These are phyloP conservation scores for Ascochyta fabae DNA, from an alignment of 2,329 filamentous ascomycete genomes.

Conservation along the genomic window DNA sequence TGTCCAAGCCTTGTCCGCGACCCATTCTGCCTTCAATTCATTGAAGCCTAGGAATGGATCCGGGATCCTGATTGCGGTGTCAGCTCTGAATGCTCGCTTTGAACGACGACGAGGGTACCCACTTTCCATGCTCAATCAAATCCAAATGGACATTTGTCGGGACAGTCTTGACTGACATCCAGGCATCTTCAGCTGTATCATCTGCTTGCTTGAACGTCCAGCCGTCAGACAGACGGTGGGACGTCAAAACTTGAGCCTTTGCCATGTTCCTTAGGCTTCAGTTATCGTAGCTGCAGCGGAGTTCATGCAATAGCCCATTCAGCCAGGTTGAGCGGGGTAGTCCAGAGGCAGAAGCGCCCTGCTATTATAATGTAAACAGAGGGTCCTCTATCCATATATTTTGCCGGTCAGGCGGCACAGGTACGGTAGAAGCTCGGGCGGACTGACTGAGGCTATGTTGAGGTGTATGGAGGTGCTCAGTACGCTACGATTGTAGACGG, in stretches of 20 bases:
- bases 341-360: conserved; percentile 1
- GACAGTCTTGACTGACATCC: conserved; percentile 54
- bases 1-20: conserved; percentile 56
- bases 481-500: neutral
- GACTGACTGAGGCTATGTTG: conserved; percentile 4
- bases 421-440: conserved; percentile 11
- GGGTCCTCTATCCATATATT: conserved; percentile 4
- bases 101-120: conserved; percentile 26
- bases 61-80: conserved; percentile 50
- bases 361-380: conserved; percentile 8
- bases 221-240: conserved; percentile 47
- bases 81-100: neutral
- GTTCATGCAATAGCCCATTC: neutral
- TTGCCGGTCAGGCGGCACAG: conserved; percentile 13
- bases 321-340: conserved; percentile 12
- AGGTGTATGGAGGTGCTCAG: conserved; percentile 9
- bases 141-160: conserved; percentile 59
- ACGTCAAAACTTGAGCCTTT: conserved; percentile 28
- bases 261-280: conserved; percentile 30
- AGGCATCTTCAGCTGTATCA: conserved; percentile 48
- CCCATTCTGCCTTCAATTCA: conserved; percentile 58
- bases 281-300: neutral
- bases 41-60: conserved; percentile 60
- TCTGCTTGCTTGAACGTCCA: conserved; percentile 57
- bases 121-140: conserved; percentile 56